These are phyloP conservation scores for Cyberlindnera maclurae DNA, from an alignment of 805 yeast genomes.

Conservation along the genomic window DNA sequence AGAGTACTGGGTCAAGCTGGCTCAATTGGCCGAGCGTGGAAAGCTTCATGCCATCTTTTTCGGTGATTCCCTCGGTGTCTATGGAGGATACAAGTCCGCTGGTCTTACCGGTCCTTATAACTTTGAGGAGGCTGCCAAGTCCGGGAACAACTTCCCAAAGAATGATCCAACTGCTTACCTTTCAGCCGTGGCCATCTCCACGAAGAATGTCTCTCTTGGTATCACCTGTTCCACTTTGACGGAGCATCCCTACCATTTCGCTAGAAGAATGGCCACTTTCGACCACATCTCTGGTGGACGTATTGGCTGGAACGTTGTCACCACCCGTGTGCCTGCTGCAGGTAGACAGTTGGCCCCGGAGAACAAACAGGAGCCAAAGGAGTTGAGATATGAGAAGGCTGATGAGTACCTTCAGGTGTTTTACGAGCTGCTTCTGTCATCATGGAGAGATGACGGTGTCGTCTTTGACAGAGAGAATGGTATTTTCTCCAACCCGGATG, in stretches of 20 bases:
- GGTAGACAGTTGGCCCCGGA: slow-evolving; percentile 34
- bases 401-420: slow-evolving; percentile 39
- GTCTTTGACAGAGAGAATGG: slow-evolving; percentile 23
- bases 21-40: slow-evolving; percentile 32
- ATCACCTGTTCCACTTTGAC: slow-evolving; percentile 38
- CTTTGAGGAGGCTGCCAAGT: slow-evolving; percentile 29
- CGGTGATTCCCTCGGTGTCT: slow-evolving; percentile 35
- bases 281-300: slow-evolving; percentile 40
- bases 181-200: slow-evolving; percentile 36
- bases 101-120: slow-evolving; percentile 29
- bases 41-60: slow-evolving; percentile 33
- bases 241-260: slow-evolving; percentile 39
- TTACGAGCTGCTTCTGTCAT: slow-evolving; percentile 32
- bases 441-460: slow-evolving; percentile 39
- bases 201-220: slow-evolving; percentile 34
- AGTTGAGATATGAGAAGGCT: slow-evolving; percentile 34
- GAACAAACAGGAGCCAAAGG: slow-evolving; percentile 32
- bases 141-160: slow-evolving; percentile 30
- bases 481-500: slow-evolving; percentile 32
- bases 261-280: slow-evolving; percentile 37
- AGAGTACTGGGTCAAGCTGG: slow-evolving; percentile 34
- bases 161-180: slow-evolving; percentile 34
- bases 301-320: slow-evolving; percentile 42
- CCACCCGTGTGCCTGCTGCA: slow-evolving; percentile 37
- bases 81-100: slow-evolving; percentile 31